A percentile compares a stretch with the other conserved stretches of the same genome.
Conservation (phyloP, 495 filamentous ascomycete genomes). For the Xylaria bambusicola region DNA sequence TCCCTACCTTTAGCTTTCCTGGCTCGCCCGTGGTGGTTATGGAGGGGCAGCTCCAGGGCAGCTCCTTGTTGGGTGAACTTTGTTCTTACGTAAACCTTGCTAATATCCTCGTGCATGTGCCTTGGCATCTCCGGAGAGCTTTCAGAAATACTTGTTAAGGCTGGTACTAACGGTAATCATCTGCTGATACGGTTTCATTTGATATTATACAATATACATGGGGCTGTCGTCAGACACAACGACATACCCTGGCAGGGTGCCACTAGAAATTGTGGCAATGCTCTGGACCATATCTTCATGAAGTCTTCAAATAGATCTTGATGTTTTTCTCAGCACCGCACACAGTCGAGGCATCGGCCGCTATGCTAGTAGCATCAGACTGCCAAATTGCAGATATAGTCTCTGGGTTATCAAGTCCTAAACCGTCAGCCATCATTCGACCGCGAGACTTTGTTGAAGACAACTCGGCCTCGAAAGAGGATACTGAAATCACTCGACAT, state of each 20-base stretch:
- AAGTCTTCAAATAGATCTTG: constrained; percentile 37
- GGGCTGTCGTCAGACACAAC: too few relatives aligned
- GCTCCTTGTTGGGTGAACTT: too few relatives aligned
- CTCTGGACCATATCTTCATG: constrained; percentile 35
- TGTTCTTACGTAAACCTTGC: too few relatives aligned
- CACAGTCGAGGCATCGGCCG: constrained; percentile 17
- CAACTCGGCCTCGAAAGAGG: constrained; percentile 58
- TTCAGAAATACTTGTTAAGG: too few relatives aligned
- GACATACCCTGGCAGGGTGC: constrained; percentile 41
- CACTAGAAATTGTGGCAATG: constrained; percentile 41
- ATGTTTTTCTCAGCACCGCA: constrained; percentile 11
- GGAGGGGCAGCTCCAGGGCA: too few relatives aligned
- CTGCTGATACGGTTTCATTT: too few relatives aligned
- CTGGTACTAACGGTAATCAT: too few relatives aligned
- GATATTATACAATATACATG: too few relatives aligned
- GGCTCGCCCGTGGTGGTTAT: too few relatives aligned
- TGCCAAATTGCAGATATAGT: constrained; percentile 44
- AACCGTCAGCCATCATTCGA: constrained; percentile 63
- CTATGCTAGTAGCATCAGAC: constrained; percentile 13
- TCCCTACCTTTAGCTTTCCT: too few relatives aligned
- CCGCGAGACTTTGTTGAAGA: constrained; percentile 59
- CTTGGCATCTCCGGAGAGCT: too few relatives aligned
- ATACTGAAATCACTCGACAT: constrained; percentile 23
- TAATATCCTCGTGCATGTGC: too few relatives aligned
- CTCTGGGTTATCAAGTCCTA: constrained; percentile 66